These are phyloP conservation scores for Chaetoceros tenuissimus DNA, from an alignment of 108 stramenopile species.

Conservation along the genomic window DNA sequence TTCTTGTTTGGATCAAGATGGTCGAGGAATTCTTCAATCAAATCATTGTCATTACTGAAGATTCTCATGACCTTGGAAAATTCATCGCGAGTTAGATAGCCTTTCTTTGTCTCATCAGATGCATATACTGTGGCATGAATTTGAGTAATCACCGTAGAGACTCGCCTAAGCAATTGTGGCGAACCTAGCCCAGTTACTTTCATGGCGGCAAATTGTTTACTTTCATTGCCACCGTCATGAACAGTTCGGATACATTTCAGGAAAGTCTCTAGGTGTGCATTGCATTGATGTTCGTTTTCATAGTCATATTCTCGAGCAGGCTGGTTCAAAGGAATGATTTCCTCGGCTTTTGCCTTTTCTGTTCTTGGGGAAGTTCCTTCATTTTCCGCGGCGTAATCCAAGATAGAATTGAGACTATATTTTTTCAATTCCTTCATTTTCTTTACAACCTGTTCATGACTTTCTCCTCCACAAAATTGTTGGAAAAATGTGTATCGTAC, in stretches of 20 bases:
- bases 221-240: constrained; percentile 60
- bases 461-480: constrained; percentile 95
- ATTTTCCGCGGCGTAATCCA: constrained; percentile 96
- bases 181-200: constrained; percentile 94
- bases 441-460: constrained; percentile 50
- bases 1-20: constrained; percentile 44
- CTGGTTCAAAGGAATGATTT: constrained; percentile 21
- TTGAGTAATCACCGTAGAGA: constrained; percentile 77
- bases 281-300: constrained; percentile 60
- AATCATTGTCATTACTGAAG: constrained; percentile 16
- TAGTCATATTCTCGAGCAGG: constrained; percentile 66
- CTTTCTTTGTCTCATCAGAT: constrained; percentile 48
- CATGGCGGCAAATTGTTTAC: constrained; percentile 83
- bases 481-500: constrained; percentile 79
- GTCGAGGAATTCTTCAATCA: constrained; percentile 36
- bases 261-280: constrained; percentile 48
- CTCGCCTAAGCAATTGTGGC: constrained; percentile 77
- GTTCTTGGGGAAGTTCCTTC: constrained; percentile 26
- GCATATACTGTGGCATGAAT: constrained; percentile 48
- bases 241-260: constrained; percentile 54
- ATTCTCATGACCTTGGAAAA: constrained; percentile 33
- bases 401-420: constrained; percentile 68
- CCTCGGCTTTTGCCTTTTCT: constrained; percentile 2
- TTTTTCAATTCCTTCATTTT: constrained; percentile 42
- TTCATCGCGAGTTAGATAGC: constrained; percentile 53